A percentile compares a stretch with the other conserved stretches of the same genome.
These are phyloP conservation scores for Hypoxylon sp. DNA, from an alignment of 2,329 filamentous ascomycete species.

Conservation along the genomic window DNA sequence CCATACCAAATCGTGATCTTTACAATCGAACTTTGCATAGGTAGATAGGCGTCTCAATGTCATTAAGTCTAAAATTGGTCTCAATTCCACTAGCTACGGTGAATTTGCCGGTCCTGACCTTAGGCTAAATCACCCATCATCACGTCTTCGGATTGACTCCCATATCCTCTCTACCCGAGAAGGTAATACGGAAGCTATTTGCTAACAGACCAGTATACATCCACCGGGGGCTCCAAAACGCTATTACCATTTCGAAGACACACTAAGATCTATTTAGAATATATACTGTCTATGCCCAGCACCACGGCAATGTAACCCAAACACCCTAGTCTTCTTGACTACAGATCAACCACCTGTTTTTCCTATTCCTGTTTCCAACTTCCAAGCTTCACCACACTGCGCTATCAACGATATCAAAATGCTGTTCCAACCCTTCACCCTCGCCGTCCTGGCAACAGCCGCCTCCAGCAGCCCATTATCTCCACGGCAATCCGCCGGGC, in stretches of 20 bases:
- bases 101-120: constrained; percentile 16
- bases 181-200: constrained; percentile 16
- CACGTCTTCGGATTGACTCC: constrained; percentile 2
- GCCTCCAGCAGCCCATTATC: constrained; percentile 8
- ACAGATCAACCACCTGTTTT: not conserved
- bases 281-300: constrained; percentile 18
- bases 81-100: not conserved
- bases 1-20: too few species aligned
- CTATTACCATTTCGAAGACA: too few species aligned
- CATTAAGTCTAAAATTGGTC: constrained; percentile 6
- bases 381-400: not conserved
- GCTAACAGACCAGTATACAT: not conserved
- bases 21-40: too few species aligned
- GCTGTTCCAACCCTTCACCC: constrained; percentile 8
- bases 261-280: constrained; percentile 5
- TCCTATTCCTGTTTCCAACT: not conserved
- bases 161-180: constrained; percentile 4
- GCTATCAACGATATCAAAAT: constrained; percentile 11
- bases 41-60: not conserved
- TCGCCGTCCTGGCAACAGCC: constrained; percentile 5
- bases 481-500: constrained; percentile 24
- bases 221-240: constrained; percentile 22
- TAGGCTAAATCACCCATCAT: constrained; percentile 29
- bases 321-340: constrained; percentile 9
- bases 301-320: constrained; percentile 19